Evolutionary conservation across 495 filamentous ascomycete genomes (phyloP).

Genomic region (Tuber brumale): DNA sequence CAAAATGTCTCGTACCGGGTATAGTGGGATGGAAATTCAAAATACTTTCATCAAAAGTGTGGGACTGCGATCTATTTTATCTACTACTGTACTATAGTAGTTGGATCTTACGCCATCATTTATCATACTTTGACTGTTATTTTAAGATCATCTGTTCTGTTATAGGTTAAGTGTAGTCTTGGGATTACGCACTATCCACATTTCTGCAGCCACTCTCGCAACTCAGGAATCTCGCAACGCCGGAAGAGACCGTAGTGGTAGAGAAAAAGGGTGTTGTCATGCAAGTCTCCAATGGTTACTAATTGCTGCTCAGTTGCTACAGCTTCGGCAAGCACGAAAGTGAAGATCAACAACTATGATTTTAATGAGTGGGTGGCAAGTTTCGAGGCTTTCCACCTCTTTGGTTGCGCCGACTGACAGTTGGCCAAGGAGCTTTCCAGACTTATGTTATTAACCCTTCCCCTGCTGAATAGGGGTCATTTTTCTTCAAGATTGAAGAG

Average conservation of each 20-base stretch:
- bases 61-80: no score
- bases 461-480: neutral
- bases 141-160: no score
- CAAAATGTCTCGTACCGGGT: no score
- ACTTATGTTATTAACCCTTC: constrained; percentile 13
- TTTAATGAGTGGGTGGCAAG: constrained; percentile 54
- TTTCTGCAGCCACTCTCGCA: no score
- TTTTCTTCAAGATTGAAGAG: neutral
- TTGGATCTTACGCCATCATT: no score
- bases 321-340: constrained; percentile 9
- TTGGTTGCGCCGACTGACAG: neutral
- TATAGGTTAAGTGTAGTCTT: no score
- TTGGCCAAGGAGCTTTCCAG: constrained; percentile 15
- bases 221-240: no score
- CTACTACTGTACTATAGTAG: no score
- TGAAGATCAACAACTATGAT: constrained; percentile 40
- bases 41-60: no score
- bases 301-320: neutral
- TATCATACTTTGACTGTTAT: no score
- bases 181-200: no score
- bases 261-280: neutral
- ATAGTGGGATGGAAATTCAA: no score
- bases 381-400: constrained; percentile 3
- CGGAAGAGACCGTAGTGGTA: neutral
- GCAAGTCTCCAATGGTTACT: constrained; percentile 1